Base-by-base conservation (phyloP, 192 early-diverging fungal genomes). In the Haplosporangium gracile region DNA sequence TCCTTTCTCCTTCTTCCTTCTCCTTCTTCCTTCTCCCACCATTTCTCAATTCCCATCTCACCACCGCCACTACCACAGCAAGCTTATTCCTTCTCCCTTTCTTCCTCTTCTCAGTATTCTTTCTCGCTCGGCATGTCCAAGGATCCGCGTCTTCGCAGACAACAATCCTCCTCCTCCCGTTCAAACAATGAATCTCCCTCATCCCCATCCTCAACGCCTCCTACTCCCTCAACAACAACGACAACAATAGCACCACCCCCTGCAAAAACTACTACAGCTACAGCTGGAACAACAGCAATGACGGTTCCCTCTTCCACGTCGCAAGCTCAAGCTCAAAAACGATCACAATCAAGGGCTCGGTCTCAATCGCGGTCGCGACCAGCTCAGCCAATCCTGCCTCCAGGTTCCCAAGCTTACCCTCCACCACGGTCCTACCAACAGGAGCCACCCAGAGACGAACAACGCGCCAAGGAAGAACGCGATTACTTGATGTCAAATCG, bases 111-210 rank as follows among this genome's bases (percentile, higher is more conserved):
- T 11, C 42, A 13, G 20, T 2, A 51, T 51, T 22, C 49, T 18
- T 16, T 51, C 24, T 57, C 45, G 18, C 29, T 74, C 92, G 93
- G 98, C 40, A 92, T 98, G 53, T 97, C 98, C 49, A 97, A 94
- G 83, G 40, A 97, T 98, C 95, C 91, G 97, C 57, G 92, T 91
- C 0, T 96, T 96, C 49, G 92, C 96, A 16, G 97, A 97, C n/a
- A 96, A 95, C 15, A 96, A 98, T 91, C 97, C 98, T 91, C 92
- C 97, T 91, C 97, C 97, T 91, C 93, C 97, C 47, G 97, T 98
- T 87, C 40, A 98, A 96, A 10, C 95, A 98, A 94, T 97, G 98
- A 76, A 88, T 99, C 77, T 97, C 98, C 82, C 94, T 95, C 8
- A 92, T 94, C 32, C 96, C 97, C 88, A 96, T 97, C 82, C 96